These are phyloP conservation scores for Bromus sterilis DNA, from an alignment of 176 grass and related monocot genomes.

Conservation along the genomic window DNA sequence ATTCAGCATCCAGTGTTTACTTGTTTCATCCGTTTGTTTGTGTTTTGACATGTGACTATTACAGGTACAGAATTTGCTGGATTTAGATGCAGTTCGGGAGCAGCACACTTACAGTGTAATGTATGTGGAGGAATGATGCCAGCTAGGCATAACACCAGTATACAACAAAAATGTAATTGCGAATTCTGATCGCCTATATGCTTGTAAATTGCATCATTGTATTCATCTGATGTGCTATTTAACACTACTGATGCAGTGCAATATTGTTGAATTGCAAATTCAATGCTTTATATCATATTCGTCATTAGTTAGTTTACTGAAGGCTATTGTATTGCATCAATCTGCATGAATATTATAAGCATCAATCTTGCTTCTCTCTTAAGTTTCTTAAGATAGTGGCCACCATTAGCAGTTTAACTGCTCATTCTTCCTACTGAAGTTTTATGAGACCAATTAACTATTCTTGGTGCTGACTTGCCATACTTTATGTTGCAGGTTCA, in stretches of 20 bases:
- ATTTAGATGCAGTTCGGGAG: slow-evolving; percentile 67
- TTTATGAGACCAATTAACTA: background rate
- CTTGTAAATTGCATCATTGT: background rate
- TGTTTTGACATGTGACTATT: slow-evolving; percentile 16
- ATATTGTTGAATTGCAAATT: background rate
- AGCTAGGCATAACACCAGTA: slow-evolving; percentile 49
- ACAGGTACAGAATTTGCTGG: slow-evolving; percentile 74
- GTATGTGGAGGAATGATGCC: slow-evolving; percentile 77
- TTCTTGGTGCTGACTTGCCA: background rate
- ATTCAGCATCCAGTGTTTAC: background rate
- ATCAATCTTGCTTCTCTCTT: background rate
- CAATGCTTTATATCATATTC: background rate
- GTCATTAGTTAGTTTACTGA: background rate
- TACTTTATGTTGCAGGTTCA: slow-evolving; percentile 44
- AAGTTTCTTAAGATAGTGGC: background rate
- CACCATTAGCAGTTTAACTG: background rate
- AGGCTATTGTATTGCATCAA: background rate
- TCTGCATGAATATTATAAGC: background rate
- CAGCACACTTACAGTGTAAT: slow-evolving; percentile 69
- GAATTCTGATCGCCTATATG: slow-evolving; percentile 3
- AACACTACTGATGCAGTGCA: background rate
- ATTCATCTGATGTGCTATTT: background rate
- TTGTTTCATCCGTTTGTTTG: background rate
- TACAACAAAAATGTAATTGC: slow-evolving; percentile 71
- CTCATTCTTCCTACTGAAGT: background rate